phyloP scores from a whole-genome alignment of 139 green algal genomes.

The Chlorella sp. region DNA sequence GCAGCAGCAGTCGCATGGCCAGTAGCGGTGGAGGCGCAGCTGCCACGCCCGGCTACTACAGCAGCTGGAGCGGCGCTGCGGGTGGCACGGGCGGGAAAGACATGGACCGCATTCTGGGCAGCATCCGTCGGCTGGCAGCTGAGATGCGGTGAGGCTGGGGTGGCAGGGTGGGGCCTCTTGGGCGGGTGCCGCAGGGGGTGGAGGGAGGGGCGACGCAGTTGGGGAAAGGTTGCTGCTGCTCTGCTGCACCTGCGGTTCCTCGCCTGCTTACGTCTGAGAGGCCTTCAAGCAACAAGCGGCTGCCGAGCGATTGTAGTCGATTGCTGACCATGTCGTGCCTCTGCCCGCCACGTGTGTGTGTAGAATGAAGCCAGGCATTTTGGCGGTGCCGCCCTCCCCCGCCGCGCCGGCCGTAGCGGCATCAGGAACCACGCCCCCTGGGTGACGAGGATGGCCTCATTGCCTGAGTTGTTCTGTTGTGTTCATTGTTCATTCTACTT shows the following conservation, averaged over 20 bases:
- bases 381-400: background rate
- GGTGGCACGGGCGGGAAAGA: background rate
- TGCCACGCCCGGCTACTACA: too few species aligned
- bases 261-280: background rate
- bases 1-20: background rate
- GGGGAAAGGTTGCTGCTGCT: background rate
- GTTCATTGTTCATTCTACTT: too few species aligned
- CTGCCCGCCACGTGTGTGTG: background rate
- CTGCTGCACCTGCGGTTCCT: background rate
- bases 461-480: too few species aligned
- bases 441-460: too few species aligned
- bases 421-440: too few species aligned
- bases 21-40: background rate
- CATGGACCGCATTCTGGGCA: background rate
- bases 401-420: too few species aligned
- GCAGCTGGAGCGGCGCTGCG: too few species aligned
- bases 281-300: background rate
- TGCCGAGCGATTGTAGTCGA: too few species aligned
- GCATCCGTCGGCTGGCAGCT: constrained; percentile 17
- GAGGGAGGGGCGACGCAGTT: too few species aligned
- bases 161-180: too few species aligned
- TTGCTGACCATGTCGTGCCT: too few species aligned
- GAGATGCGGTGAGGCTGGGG: constrained; percentile 18
- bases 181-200: background rate
- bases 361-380: background rate